Percentiles rank a stretch among this genome's conserved stretches.
These are phyloP conservation scores for Yamadazyma taylorii DNA, from an alignment of 1,139 yeast species.

Conservation along the genomic window DNA sequence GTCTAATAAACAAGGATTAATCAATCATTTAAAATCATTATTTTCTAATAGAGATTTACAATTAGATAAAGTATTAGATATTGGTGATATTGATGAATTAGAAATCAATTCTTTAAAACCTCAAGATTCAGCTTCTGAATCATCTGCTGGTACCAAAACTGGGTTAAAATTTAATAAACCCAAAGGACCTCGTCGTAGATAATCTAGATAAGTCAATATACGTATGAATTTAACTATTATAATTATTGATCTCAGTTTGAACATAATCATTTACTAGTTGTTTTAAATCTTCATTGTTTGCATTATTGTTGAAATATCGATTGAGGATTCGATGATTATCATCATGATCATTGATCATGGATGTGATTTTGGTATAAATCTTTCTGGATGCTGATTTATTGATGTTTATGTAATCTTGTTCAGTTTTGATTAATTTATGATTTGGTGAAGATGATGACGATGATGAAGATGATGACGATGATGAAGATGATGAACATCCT, in stretches of 20 bases:
- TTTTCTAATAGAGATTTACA: slow-evolving; percentile 22
- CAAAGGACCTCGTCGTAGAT: slow-evolving; percentile 55
- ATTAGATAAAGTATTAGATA: slow-evolving; percentile 51
- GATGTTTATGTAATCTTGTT: slow-evolving; percentile 34
- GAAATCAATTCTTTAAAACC: slow-evolving; percentile 41
- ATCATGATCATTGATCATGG: slow-evolving; percentile 5
- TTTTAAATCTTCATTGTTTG: slow-evolving; percentile 17
- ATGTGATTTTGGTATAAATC: slow-evolving; percentile 34
- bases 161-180: slow-evolving; percentile 50
- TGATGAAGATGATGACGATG: too few relatives aligned
- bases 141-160: slow-evolving; percentile 15
- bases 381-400: slow-evolving; percentile 43
- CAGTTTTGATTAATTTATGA: slow-evolving; percentile 23
- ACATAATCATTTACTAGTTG: slow-evolving; percentile 26
- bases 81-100: slow-evolving; percentile 68
- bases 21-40: slow-evolving; percentile 45
- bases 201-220: slow-evolving; percentile 5
- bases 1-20: slow-evolving; percentile 69
- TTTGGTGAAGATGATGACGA: too few relatives aligned
- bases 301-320: slow-evolving; percentile 20
- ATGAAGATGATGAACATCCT: slow-evolving; percentile 1
- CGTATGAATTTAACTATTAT: slow-evolving; percentile 1
- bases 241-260: slow-evolving; percentile 18
- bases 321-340: slow-evolving; percentile 14
- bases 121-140: slow-evolving; percentile 15